Evolutionary conservation across 352 stramenopile genomes (phyloP).

Genomic region (Pseudoperonospora humuli): DNA sequence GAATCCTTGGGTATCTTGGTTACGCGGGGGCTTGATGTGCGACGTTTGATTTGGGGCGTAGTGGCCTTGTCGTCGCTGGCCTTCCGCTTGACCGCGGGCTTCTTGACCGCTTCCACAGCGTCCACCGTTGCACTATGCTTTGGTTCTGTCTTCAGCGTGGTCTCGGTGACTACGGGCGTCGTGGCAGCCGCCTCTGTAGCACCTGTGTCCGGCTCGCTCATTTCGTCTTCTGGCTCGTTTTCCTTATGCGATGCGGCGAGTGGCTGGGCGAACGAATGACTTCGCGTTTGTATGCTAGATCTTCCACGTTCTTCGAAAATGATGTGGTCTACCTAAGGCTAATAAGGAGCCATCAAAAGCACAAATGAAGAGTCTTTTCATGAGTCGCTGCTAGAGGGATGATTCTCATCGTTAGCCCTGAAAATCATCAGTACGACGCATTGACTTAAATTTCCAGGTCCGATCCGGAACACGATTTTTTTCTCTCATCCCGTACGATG

Average conservation of each 20-base stretch:
- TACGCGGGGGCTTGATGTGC: constrained; percentile 6
- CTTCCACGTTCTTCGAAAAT: constrained; percentile 13
- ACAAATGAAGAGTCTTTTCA: too few species aligned
- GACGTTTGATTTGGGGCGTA: constrained; percentile 9
- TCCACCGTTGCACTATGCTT: constrained; percentile 7
- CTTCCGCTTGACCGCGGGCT: constrained; percentile 10
- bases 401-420: too few species aligned
- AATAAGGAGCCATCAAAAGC: too few species aligned
- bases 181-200: constrained; percentile 6
- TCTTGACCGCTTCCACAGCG: constrained; percentile 1
- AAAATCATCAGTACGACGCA: too few species aligned
- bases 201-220: constrained; percentile 15
- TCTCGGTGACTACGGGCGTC: neutral
- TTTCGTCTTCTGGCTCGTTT: constrained; percentile 18
- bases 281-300: constrained; percentile 17
- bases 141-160: neutral
- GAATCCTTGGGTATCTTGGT: constrained; percentile 7
- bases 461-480: too few species aligned
- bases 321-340: too few species aligned
- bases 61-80: neutral
- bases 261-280: constrained; percentile 2
- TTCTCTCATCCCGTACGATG: too few species aligned
- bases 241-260: constrained; percentile 22
- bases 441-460: too few species aligned
- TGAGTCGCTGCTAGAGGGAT: too few species aligned